Conservation (phyloP, 2,329 filamentous ascomycete genomes). For the Plectosphaerella cucumerina region DNA sequence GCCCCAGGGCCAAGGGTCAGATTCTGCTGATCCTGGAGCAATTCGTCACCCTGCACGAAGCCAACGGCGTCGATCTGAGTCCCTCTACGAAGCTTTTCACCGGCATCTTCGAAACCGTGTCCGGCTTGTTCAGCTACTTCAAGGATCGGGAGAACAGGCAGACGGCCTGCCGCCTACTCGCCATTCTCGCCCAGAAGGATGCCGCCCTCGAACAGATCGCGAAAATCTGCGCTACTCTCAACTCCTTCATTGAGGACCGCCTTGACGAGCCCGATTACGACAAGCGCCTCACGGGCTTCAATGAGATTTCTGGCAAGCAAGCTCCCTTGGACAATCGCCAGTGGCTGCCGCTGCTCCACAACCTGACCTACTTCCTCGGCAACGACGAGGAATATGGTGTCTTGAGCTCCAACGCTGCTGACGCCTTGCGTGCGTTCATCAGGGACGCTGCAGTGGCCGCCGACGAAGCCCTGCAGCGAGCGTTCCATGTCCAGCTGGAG, state of each 20-base stretch:
- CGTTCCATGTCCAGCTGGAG: constrained; percentile 56
- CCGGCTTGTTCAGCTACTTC: constrained; percentile 86
- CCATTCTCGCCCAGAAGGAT: constrained; percentile 64
- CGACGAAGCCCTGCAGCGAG: constrained; percentile 35
- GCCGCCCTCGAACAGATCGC: constrained; percentile 59
- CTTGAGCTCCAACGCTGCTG: constrained; percentile 73
- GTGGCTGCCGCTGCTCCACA: constrained; percentile 86
- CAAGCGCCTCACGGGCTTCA: constrained; percentile 73
- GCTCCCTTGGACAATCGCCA: constrained; percentile 61
- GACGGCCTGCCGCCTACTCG: constrained; percentile 68
- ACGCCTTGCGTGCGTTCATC: constrained; percentile 74
- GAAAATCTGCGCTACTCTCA: constrained; percentile 70
- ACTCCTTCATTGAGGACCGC: constrained; percentile 67
- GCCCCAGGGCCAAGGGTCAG: constrained; percentile 75
- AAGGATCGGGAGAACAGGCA: constrained; percentile 74
- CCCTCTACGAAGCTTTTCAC: constrained; percentile 40
- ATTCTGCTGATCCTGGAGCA: constrained; percentile 76
- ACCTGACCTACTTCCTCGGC: constrained; percentile 81
- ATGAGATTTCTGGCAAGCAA: constrained; percentile 61
- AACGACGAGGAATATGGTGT: constrained; percentile 87
- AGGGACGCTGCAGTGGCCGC: constrained; percentile 45
- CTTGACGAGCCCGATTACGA: constrained; percentile 90
- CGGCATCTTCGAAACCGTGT: constrained; percentile 68
- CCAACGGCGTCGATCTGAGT: constrained; percentile 31
- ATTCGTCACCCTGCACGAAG: constrained; percentile 66